Evolutionary conservation across 805 yeast genomes (phyloP), one percentile per base, ranked within the genome.

Genomic region (Ogataea zsoltii): DNA sequence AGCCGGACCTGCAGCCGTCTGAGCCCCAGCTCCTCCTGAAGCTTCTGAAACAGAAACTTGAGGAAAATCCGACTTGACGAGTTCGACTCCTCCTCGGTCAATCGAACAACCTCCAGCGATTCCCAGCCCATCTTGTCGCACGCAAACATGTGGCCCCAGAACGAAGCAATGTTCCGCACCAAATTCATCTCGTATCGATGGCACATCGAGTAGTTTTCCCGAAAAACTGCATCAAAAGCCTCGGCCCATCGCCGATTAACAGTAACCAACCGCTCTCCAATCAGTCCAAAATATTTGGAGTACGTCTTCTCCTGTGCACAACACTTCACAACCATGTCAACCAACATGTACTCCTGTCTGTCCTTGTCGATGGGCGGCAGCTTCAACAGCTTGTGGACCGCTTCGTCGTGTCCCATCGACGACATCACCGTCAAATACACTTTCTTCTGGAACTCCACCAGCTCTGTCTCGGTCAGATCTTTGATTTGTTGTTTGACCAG

Each of bases 351-450:
- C 53, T 82, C 79, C 36, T 77, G 71, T 7, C 69, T 61, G 12
- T 54, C 60, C 0, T 68, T 65, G 12, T 74, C 68, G 7, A 72
- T 57, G 2, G 72, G 67, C 4, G 60, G 49, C 11, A 87, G 57
- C 57, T 76, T 78, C 33, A 87, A 55, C 5, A 94, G 66, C 62
- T 91, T 91, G 63, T 91, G 98, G 1, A 88, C 90, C 0, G 96
- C 92, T 69, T 94, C 99, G 54, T 88, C 96, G 4, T 91, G 82
- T 0, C 95, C 83, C 83, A 92, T 79, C 48, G 96, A 82, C 17
- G 97, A 88, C 84, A 88, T 89, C 9, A 94, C 70, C 0, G 92
- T 84, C 23, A 91, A 68, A 56, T 92, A 92, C 2, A 92, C 85
- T 1, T 77, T 77, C 55, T 88, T 88, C 54, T 88, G 88, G 54